Evolutionary conservation across 2,329 filamentous ascomycete genomes (phyloP).

Genomic region (Fusarium falciforme): DNA sequence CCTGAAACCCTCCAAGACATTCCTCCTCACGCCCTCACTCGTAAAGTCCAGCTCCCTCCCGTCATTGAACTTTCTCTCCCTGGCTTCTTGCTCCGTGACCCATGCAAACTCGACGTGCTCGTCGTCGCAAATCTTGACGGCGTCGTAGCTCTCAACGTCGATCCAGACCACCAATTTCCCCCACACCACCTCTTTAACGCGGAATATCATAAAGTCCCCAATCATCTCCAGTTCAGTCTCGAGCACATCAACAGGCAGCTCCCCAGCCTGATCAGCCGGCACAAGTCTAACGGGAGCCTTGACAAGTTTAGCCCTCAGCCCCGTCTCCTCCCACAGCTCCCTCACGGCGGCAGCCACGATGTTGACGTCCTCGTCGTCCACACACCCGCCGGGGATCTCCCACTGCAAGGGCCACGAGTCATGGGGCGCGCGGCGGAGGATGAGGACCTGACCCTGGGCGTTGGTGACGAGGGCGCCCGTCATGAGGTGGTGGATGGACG

Average conservation of each 20-base stretch:
- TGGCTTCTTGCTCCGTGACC: conserved; percentile 52
- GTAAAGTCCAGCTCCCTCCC: conserved; percentile 47
- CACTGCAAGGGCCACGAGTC: conserved; percentile 44
- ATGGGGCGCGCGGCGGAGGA: conserved; percentile 42
- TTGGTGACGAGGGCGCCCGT: conserved; percentile 41
- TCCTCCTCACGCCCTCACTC: conserved; percentile 46
- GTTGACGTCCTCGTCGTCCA: conserved; percentile 34
- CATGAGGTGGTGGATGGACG: conserved; percentile 38
- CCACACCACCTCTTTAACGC: conserved; percentile 41
- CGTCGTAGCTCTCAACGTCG: conserved; percentile 41
- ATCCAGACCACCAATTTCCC: conserved; percentile 45
- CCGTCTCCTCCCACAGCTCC: conserved; percentile 61
- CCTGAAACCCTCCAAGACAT: conserved; percentile 50
- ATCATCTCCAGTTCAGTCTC: conserved; percentile 37
- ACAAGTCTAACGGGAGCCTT: conserved; percentile 33
- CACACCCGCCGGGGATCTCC: conserved; percentile 42
- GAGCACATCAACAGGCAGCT: conserved; percentile 7
- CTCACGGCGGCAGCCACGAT: conserved; percentile 48
- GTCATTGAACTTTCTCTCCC: conserved; percentile 38
- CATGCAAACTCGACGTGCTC: conserved; percentile 55
- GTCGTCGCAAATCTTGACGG: conserved; percentile 47
- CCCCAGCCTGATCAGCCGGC: neutral
- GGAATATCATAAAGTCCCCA: conserved; percentile 39
- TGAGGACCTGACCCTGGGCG: conserved; percentile 30
- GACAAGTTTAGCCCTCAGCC: conserved; percentile 48